These are phyloP conservation scores for Areca catechu DNA, from an alignment of 176 grass and related monocot genomes.

Conservation along the genomic window DNA sequence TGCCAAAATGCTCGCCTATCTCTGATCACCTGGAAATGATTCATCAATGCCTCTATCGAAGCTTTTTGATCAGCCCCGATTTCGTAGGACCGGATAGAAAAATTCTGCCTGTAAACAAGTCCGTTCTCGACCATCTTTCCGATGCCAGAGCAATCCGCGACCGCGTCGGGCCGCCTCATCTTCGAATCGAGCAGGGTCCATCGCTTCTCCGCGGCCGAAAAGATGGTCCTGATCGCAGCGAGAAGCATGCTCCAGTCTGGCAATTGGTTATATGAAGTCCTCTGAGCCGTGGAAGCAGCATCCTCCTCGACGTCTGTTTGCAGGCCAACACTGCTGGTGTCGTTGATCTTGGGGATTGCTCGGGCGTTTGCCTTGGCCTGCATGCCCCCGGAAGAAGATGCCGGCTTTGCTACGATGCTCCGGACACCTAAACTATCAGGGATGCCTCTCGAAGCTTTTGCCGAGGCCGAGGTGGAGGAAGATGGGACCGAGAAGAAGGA, in stretches of 20 bases:
- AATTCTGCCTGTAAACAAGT: conserved; percentile 75
- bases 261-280: conserved; percentile 84
- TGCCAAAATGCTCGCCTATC: no score
- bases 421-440: conserved; percentile 41
- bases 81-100: conserved; percentile 88
- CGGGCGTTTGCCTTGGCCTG: conserved; percentile 46
- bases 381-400: conserved; percentile 25
- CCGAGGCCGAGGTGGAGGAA: conserved; percentile 6
- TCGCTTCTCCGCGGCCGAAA: conserved; percentile 83
- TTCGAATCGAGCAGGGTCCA: conserved; percentile 88
- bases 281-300: conserved; percentile 16
- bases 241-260: conserved; percentile 95
- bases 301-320: conserved; percentile 25
- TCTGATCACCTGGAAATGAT: conserved; percentile 85
- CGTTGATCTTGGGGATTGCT: conserved; percentile 63
- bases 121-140: conserved; percentile 73
- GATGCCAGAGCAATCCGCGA: conserved; percentile 59
- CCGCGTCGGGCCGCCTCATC: conserved; percentile 72
- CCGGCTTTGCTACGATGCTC: conserved; percentile 34
- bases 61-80: conserved; percentile 70
- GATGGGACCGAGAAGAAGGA: conserved; percentile 53
- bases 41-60: conserved; percentile 93
- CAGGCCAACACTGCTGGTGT: conserved; percentile 28
- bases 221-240: conserved; percentile 79
- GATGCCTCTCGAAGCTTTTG: conserved; percentile 7